These are phyloP conservation scores for Komagataella pastoris DNA, from an alignment of 805 yeast genomes.

Conservation along the genomic window DNA sequence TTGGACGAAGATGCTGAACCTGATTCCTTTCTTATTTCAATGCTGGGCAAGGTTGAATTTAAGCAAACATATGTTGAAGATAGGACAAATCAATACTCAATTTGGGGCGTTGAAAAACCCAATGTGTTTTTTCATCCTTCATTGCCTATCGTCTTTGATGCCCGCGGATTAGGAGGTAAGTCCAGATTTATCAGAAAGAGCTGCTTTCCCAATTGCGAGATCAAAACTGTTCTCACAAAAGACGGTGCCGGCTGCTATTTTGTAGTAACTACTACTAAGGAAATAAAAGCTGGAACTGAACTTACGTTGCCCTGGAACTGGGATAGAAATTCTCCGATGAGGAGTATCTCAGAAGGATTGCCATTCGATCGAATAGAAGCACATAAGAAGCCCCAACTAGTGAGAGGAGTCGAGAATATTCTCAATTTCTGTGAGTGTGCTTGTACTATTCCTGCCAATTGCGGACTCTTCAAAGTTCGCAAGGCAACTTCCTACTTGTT, in stretches of 20 bases:
- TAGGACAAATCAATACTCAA: conserved; percentile 61
- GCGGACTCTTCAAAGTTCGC: conserved; percentile 46
- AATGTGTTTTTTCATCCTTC: conserved; percentile 41
- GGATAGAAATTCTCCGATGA: conserved; percentile 71
- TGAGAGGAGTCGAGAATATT: conserved; percentile 50
- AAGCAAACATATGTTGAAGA: conserved; percentile 52
- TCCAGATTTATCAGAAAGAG: conserved; percentile 65
- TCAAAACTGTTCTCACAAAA: conserved; percentile 35
- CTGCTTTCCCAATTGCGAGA: conserved; percentile 64
- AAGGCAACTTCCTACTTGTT: conserved; percentile 47
- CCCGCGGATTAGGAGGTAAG: conserved; percentile 67
- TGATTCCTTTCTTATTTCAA: conserved; percentile 42
- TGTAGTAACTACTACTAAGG: conserved; percentile 39
- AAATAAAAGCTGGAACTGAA: conserved; percentile 55
- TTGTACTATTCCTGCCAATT: conserved; percentile 33
- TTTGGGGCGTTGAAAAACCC: conserved; percentile 59
- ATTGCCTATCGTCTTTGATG: conserved; percentile 61
- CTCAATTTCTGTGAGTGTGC: conserved; percentile 54
- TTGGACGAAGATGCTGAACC: conserved; percentile 23
- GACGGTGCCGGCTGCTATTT: conserved; percentile 15
- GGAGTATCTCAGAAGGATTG: conserved; percentile 30
- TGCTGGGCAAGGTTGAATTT: conserved; percentile 60
- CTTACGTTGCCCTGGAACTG: conserved; percentile 80
- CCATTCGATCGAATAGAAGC: conserved; percentile 40
- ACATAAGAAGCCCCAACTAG: conserved; percentile 37